Percentiles rank a stretch among this genome's conserved stretches.
Evolutionary conservation across 75 land plant species (phyloP).

Genomic region (Ceratopteris richardii): DNA sequence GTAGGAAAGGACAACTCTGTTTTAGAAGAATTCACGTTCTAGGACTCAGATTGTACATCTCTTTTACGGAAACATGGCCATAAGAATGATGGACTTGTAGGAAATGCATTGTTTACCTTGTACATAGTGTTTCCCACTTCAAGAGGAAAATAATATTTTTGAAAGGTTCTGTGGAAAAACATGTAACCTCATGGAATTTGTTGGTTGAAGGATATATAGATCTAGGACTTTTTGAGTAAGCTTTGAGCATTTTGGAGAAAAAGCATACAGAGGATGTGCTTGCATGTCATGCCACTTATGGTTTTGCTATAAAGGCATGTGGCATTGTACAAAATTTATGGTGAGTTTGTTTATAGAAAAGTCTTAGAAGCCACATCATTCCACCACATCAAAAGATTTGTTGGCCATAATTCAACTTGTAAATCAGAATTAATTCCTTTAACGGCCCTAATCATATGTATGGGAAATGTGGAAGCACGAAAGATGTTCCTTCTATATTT

Average conservation of each 20-base stretch:
- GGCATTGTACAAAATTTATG: not conserved
- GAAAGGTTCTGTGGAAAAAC: slow-evolving; percentile 6
- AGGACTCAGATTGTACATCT: no score
- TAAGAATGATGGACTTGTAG: slow-evolving; percentile 2
- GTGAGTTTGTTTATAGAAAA: not conserved
- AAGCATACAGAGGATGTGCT: not conserved
- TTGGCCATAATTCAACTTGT: no score
- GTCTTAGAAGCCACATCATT: not conserved
- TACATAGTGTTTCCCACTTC: slow-evolving; percentile 17
- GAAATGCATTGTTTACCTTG: slow-evolving; percentile 18
- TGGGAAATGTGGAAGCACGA: slow-evolving; percentile 18
- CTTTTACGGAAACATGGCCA: slow-evolving; percentile 10
- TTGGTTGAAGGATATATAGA: slow-evolving; percentile 18
- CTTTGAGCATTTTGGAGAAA: not conserved
- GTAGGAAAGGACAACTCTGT: no score
- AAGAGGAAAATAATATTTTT: slow-evolving; percentile 18
- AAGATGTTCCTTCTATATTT: not conserved
- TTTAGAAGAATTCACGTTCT: no score
- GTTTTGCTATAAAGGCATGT: not conserved
- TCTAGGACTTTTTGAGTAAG: slow-evolving; percentile 4
- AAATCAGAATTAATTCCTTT: not conserved
- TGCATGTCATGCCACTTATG: not conserved
- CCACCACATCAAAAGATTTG: no score
- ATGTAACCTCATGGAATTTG: slow-evolving; percentile 25
- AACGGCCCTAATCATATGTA: slow-evolving; percentile 14